Percentiles rank a stretch among this genome's conserved stretches.
Conservation (phyloP, 495 filamentous ascomycete genomes). For the Aspergillus steynii region DNA sequence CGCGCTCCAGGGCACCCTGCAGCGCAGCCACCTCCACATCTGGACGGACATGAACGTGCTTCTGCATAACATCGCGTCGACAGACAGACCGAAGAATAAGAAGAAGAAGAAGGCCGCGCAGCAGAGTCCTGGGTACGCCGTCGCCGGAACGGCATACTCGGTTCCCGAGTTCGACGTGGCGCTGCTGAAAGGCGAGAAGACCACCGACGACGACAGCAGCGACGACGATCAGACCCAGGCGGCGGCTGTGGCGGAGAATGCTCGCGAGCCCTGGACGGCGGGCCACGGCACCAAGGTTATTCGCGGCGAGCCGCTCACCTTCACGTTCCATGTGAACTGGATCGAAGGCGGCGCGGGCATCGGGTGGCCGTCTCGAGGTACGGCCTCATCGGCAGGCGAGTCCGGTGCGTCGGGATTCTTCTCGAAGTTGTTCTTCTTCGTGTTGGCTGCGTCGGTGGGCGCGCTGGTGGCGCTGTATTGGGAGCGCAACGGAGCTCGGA, state of each 20-base stretch:
- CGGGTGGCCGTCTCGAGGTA: slow-evolving; percentile 42
- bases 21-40: slow-evolving; percentile 88
- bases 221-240: slow-evolving; percentile 19
- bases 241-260: slow-evolving; percentile 39
- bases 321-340: slow-evolving; percentile 84
- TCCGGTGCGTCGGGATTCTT: slow-evolving; percentile 25
- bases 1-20: slow-evolving; percentile 83
- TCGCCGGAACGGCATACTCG: slow-evolving; percentile 86
- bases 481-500: slow-evolving; percentile 34
- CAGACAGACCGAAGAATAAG: slow-evolving; percentile 15
- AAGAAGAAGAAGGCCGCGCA: slow-evolving; percentile 27
- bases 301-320: slow-evolving; percentile 81
- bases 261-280: slow-evolving; percentile 46
- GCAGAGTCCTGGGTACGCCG: slow-evolving; percentile 59
- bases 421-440: slow-evolving; percentile 42
- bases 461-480: slow-evolving; percentile 46
- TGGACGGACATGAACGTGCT: slow-evolving; percentile 85
- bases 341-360: slow-evolving; percentile 65
- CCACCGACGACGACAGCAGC: slow-evolving; percentile 34
- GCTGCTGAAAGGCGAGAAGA: slow-evolving; percentile 17
- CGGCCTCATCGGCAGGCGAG: slow-evolving; percentile 41
- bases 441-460: slow-evolving; percentile 46
- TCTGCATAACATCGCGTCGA: slow-evolving; percentile 64
- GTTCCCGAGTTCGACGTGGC: slow-evolving; percentile 64
- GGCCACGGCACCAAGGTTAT: slow-evolving; percentile 63